Evolutionary conservation across 495 filamentous ascomycete species (phyloP), one percentile per base, ranked within the genome.

Genomic region (Cudoniella acicularis): DNA sequence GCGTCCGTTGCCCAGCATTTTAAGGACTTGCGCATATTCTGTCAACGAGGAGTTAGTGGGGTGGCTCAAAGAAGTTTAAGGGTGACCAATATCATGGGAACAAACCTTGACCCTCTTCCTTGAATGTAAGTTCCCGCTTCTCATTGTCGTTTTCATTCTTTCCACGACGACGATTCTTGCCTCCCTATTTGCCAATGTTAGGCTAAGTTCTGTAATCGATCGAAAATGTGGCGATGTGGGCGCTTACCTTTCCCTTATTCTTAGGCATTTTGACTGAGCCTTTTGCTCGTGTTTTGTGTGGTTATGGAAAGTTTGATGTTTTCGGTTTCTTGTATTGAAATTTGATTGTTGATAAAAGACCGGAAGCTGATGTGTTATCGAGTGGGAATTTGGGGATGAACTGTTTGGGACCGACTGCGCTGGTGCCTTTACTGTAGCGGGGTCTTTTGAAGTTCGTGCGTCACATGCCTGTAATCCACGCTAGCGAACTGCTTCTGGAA

Each of bases 131-230:
- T 76, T 98, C 94, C 71, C 94, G 94, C 85, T 97, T 97, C 81
- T 97, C 93, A 70, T 96, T 96, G 81, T 95, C 92, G 81, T 97
- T 98, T 81, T 98, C 94, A 83, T 98, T 98, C 90, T 98, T 98
- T 76, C 94, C 94, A 77, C 94, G 87, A 79, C 94, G 85, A 72
- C 94, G 80, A 77, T 98, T 98, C 83, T 98, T 98, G 81, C 94
- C 94, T 73, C 94, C 94, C 89, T 97, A 67, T 67, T 56, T 23
- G 20, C 11, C 27, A 46, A 43, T 61, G 59, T 59, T 54, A 61
- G 49, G 52, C 26, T 20, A 22, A 55, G 24, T 47, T 49, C 24
- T 46, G 30, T 48, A 24, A 52, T 50, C 41, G 52, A 30, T 27
- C 30, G 54, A 52, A 56, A 47, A 49, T 60, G 52, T 40, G 56